These are phyloP conservation scores for Hysterium pulicare DNA, from an alignment of 2,329 filamentous ascomycete genomes.

Conservation along the genomic window DNA sequence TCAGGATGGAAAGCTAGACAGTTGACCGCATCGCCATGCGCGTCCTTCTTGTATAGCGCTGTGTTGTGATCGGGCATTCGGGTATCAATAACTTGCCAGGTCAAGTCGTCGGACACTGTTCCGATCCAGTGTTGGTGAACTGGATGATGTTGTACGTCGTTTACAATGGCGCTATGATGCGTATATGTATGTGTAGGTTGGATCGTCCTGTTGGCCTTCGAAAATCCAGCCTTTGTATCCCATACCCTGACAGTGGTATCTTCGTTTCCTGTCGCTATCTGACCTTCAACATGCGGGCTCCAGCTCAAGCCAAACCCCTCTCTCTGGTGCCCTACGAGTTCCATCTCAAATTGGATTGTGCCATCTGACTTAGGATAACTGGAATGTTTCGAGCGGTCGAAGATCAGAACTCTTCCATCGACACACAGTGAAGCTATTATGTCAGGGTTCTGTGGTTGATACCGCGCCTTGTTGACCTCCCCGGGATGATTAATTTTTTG, in stretches of 20 bases:
- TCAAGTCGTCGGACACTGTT: slow-evolving; percentile 91
- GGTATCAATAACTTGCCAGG: slow-evolving; percentile 87
- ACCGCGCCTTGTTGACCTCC: slow-evolving; percentile 97
- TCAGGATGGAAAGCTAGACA: slow-evolving; percentile 92
- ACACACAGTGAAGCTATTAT: slow-evolving; percentile 91
- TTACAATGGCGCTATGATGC: slow-evolving; percentile 87
- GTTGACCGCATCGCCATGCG: slow-evolving; percentile 91
- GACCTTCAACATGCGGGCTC: slow-evolving; percentile 80
- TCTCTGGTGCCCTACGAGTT: slow-evolving; percentile 76
- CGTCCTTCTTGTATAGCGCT: slow-evolving; percentile 67
- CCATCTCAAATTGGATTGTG: slow-evolving; percentile 75
- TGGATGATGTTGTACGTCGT: slow-evolving; percentile 95
- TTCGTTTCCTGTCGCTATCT: slow-evolving; percentile 85
- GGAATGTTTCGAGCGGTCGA: slow-evolving; percentile 92
- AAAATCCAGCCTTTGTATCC: slow-evolving; percentile 74
- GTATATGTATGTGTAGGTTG: slow-evolving; percentile 73
- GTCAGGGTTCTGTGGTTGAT: slow-evolving; percentile 95
- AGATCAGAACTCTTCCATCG: slow-evolving; percentile 84
- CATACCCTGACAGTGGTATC: slow-evolving; percentile 89
- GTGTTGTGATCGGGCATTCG: slow-evolving; percentile 64
- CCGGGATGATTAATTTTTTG: slow-evolving; percentile 96
- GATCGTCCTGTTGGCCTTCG: slow-evolving; percentile 65
- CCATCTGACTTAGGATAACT: slow-evolving; percentile 63
- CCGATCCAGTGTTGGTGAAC: slow-evolving; percentile 77
- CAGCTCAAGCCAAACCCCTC: slow-evolving; percentile 93